phyloP scores from a whole-genome alignment of 257 asterid genomes.

The Ballota nigra region DNA sequence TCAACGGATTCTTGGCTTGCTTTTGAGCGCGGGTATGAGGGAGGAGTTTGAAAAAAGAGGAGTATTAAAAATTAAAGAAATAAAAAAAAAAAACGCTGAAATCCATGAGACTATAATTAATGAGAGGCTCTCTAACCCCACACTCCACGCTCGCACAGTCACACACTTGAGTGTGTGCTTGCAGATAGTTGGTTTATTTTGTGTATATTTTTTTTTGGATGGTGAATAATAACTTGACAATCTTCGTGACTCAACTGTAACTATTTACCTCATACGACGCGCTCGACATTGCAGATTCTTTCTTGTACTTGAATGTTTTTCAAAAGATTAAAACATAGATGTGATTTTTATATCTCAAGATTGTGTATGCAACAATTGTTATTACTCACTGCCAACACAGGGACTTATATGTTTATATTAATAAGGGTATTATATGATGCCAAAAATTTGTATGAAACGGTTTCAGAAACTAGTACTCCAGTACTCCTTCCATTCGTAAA shows the following conservation, averaged over 20 bases:
- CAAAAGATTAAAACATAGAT: too few relatives aligned
- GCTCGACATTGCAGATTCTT: background rate
- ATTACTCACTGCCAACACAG: too few relatives aligned
- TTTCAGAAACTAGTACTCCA: too few relatives aligned
- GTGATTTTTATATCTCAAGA: too few relatives aligned
- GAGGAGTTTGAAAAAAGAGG: constrained; percentile 47
- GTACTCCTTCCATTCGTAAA: too few relatives aligned
- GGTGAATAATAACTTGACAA: constrained; percentile 33
- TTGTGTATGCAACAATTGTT: too few relatives aligned
- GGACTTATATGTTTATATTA: too few relatives aligned
- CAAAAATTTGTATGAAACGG: too few relatives aligned
- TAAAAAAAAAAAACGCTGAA: constrained; percentile 65
- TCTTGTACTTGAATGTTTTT: too few relatives aligned
- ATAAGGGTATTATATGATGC: too few relatives aligned
- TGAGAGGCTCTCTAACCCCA: constrained; percentile 40
- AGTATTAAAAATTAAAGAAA: background rate
- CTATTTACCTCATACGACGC: background rate
- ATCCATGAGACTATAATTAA: constrained; percentile 73
- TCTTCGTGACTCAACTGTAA: constrained; percentile 67
- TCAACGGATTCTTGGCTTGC: constrained; percentile 80
- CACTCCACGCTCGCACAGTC: constrained; percentile 46
- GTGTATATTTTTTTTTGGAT: constrained; percentile 20
- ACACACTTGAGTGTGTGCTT: constrained; percentile 23
- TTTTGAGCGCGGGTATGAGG: constrained; percentile 76
- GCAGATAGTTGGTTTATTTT: background rate